Evolutionary conservation across 306 rosid species (phyloP), one percentile per base, ranked within the genome.

Genomic region (Malus fusca): DNA sequence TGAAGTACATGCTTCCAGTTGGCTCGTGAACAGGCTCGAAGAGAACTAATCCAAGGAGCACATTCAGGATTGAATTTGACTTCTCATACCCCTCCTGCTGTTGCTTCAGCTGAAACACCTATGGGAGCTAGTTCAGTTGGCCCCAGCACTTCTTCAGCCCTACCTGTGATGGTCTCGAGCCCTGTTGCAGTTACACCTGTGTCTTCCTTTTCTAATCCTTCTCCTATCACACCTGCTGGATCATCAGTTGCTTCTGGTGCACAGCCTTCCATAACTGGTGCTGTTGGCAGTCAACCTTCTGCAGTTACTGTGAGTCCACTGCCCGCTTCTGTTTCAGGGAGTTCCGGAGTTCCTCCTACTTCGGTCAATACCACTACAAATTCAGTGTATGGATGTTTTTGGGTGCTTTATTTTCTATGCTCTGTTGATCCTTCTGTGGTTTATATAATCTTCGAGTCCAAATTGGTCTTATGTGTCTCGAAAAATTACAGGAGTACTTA

Each of bases 21-120:
- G 89, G 99, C 98, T 81, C 98, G 98, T 33, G 99, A 92, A 75
- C 96, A 83, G 76, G 98, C 98, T 66, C 91, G 89, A 78, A 89
- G 86, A 85, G 87, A 91, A 76, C 66, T 25, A 65, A 81, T 72
- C 87, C 90, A 84, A 73, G 90, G 92, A 75, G 68, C 46, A 51
- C 93, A 76, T 73, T 69, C 87, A 82, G 93, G 92, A 69, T 68
- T 81, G 66, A 82, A 46, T 80, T 84, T 66, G 66, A 69, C 84
- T 64, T 51, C 90, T 77, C 89, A 75, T 80, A 67, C 82, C 72
- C 76, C 87, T 69, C 74, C 73, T 66, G 88, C 77, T 28, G 75
- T 44, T 71, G 75, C 96, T 62, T 76, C 84, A 8, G 83, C 84
- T 75, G 86, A 86, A 73, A 77, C 87, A 73, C 51, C 88, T 30